Percentiles rank a stretch among this genome's conserved stretches.
These are phyloP conservation scores for Magnusiomyces ingens DNA, from an alignment of 1,139 yeast species.

Conservation along the genomic window DNA sequence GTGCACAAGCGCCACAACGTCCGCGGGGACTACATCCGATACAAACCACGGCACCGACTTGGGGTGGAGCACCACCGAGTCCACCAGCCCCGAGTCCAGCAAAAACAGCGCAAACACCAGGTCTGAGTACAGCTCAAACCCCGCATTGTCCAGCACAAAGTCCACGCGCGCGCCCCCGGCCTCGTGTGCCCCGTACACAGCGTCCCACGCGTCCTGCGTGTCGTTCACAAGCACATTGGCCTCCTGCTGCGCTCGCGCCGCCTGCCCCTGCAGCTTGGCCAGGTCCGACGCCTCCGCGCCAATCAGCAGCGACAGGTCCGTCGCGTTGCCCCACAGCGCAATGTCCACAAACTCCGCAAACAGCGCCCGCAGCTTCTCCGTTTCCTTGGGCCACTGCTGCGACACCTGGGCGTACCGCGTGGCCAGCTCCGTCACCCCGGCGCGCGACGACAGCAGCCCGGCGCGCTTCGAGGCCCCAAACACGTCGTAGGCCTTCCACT, in stretches of 20 bases:
- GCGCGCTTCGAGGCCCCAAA: conserved; percentile 42
- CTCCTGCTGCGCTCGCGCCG: conserved; percentile 75
- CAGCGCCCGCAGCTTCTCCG: conserved; percentile 33
- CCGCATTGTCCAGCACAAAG: conserved; percentile 87
- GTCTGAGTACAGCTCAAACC: conserved; percentile 91
- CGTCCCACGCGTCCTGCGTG: conserved; percentile 58
- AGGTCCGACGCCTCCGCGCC: conserved; percentile 75
- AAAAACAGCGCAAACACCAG: conserved; percentile 66
- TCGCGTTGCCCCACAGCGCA: conserved; percentile 96
- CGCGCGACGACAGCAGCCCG: conserved; percentile 67
- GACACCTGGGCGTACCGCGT: conserved; percentile 52
- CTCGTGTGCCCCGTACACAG: conserved; percentile 21
- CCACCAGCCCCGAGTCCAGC: conserved; percentile 60
- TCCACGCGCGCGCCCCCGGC: conserved; percentile 49
- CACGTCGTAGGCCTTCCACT: neutral
- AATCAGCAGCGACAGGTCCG: conserved; percentile 75
- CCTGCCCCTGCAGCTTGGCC: conserved; percentile 84
- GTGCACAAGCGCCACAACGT: conserved; percentile 50
- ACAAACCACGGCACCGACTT: conserved; percentile 96
- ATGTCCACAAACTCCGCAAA: conserved; percentile 72
- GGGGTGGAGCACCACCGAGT: conserved; percentile 70
- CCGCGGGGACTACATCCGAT: conserved; percentile 86
- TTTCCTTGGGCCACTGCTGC: conserved; percentile 23
- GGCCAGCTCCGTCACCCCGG: conserved; percentile 80
- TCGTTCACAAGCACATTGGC: conserved; percentile 79